Percentiles rank a stretch among this genome's conserved stretches.
These are phyloP conservation scores for Emergomyces pasteurianus DNA, from an alignment of 2,329 filamentous ascomycete species.

Conservation along the genomic window DNA sequence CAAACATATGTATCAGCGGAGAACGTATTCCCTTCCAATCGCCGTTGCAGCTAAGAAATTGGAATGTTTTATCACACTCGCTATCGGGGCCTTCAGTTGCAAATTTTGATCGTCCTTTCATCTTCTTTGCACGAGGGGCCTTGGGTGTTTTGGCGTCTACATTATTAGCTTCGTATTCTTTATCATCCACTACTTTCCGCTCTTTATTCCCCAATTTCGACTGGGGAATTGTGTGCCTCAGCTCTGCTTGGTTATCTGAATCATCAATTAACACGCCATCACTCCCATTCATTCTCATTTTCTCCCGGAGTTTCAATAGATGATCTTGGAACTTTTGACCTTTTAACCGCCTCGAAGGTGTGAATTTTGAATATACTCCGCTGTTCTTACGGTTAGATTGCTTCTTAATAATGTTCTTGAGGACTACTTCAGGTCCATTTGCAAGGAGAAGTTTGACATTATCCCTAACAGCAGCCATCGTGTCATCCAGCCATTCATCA, in stretches of 20 bases:
- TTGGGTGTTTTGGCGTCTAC: constrained; percentile 3
- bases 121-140: neutral
- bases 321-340: constrained; percentile 17
- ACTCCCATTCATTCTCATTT: neutral
- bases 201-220: constrained; percentile 7
- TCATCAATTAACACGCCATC: neutral
- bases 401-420: constrained; percentile 18
- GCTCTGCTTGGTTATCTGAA: neutral
- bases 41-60: constrained; percentile 15
- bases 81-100: neutral
- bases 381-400: constrained; percentile 23
- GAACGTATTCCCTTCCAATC: constrained; percentile 17
- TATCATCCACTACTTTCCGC: constrained; percentile 13
- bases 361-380: constrained; percentile 27
- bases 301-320: constrained; percentile 10
- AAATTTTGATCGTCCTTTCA: neutral
- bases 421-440: constrained; percentile 21
- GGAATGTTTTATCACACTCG: constrained; percentile 14
- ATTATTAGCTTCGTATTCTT: constrained; percentile 1
- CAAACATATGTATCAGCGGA: constrained; percentile 47
- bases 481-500: constrained; percentile 42
- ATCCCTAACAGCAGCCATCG: constrained; percentile 29
- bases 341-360: constrained; percentile 22
- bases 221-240: neutral
- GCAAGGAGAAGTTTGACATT: constrained; percentile 29